Conservation (phyloP, 805 yeast genomes). For the Ogataea nitratoaversa region DNA sequence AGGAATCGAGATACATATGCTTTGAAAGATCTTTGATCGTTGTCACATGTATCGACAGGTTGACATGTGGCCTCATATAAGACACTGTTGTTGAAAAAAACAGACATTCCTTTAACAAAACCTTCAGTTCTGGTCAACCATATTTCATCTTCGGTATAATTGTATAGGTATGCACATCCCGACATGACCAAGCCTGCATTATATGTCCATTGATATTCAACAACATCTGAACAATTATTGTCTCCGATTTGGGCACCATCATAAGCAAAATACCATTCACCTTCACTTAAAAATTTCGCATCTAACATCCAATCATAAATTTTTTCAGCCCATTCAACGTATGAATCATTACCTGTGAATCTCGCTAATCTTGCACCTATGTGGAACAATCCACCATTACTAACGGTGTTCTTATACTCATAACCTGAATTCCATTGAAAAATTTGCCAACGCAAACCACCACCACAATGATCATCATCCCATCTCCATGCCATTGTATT, state of each 20-base stretch:
- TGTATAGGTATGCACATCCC: constrained; percentile 79
- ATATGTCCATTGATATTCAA: constrained; percentile 75
- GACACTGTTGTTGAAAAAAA: constrained; percentile 52
- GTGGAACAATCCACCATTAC: constrained; percentile 80
- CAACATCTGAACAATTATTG: constrained; percentile 59
- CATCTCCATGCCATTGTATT: constrained; percentile 80
- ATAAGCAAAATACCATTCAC: constrained; percentile 46
- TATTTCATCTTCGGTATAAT: constrained; percentile 56
- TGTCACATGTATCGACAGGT: constrained; percentile 57
- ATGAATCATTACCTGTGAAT: constrained; percentile 70
- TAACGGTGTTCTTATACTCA: constrained; percentile 79
- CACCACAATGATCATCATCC: constrained; percentile 61
- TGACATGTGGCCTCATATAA: constrained; percentile 88
- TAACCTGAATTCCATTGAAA: constrained; percentile 86
- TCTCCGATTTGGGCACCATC: constrained; percentile 64
- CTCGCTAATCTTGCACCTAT: constrained; percentile 83
- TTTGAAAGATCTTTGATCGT: constrained; percentile 89
- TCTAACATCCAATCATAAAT: constrained; percentile 79
- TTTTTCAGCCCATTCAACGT: constrained; percentile 67
- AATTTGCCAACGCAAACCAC: constrained; percentile 92
- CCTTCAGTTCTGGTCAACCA: constrained; percentile 65
- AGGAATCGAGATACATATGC: constrained; percentile 75
- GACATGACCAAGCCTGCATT: constrained; percentile 76
- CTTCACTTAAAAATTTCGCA: constrained; percentile 42
- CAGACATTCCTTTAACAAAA: constrained; percentile 50